Percentiles rank a stretch among this genome's conserved stretches.
These are phyloP conservation scores for Coemansia sp. DNA, from an alignment of 192 early-diverging fungal genomes.

Conservation along the genomic window DNA sequence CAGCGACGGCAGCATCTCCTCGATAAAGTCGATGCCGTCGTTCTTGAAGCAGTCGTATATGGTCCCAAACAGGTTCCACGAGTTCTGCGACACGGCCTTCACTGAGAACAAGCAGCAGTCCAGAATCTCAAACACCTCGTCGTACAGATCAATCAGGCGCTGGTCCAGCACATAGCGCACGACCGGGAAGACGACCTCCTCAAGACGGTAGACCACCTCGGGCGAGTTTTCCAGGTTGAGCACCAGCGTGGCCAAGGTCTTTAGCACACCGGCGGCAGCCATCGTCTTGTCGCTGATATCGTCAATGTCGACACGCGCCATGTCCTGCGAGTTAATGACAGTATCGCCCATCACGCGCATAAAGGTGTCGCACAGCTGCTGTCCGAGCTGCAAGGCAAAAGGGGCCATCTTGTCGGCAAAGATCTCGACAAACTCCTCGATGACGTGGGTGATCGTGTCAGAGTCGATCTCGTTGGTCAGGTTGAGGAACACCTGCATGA, in stretches of 20 bases:
- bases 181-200: conserved; percentile 75
- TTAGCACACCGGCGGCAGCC: conserved; percentile 86
- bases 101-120: conserved; percentile 84
- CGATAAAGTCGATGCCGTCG: conserved; percentile 83
- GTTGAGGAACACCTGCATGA: conserved; percentile 86
- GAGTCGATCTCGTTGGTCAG: conserved; percentile 93
- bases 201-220: conserved; percentile 76
- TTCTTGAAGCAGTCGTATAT: conserved; percentile 79
- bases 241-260: conserved; percentile 87
- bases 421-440: conserved; percentile 89
- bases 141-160: conserved; percentile 69
- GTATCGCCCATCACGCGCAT: conserved; percentile 81
- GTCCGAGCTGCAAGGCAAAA: conserved; percentile 86
- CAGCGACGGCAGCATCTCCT: conserved; percentile 87
- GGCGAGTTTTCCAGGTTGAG: conserved; percentile 80
- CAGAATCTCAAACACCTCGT: conserved; percentile 85
- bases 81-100: conserved; percentile 77
- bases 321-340: conserved; percentile 44
- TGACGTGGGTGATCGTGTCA: conserved; percentile 81
- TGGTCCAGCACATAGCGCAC: conserved; percentile 79
- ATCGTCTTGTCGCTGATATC: conserved; percentile 80
- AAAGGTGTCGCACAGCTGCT: conserved; percentile 85
- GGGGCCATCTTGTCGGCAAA: conserved; percentile 90
- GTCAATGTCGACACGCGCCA: conserved; percentile 59
- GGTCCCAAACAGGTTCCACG: conserved; percentile 81